phyloP scores from a whole-genome alignment of 306 rosid species.

The Lathyrus oleraceus region DNA sequence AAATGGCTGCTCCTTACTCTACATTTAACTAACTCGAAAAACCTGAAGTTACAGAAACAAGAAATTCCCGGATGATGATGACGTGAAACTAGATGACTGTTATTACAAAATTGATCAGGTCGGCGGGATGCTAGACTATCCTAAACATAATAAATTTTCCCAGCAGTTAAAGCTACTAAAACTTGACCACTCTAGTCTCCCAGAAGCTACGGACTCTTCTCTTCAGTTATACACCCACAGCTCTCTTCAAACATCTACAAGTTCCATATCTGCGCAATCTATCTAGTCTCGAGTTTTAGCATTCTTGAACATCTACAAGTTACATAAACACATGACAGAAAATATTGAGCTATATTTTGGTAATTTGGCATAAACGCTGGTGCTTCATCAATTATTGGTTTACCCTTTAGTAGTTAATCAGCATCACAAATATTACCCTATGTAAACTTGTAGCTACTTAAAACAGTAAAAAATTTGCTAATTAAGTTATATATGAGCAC shows the following conservation, averaged over 20 bases:
- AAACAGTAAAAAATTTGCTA: neutral
- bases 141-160: constrained; percentile 51
- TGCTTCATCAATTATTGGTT: constrained; percentile 16
- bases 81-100: constrained; percentile 47
- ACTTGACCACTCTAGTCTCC: constrained; percentile 37
- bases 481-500: constrained; percentile 1
- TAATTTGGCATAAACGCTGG: constrained; percentile 5
- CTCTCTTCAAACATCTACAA: constrained; percentile 32
- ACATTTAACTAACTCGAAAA: constrained; percentile 38
- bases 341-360: neutral
- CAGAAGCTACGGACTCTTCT: constrained; percentile 41
- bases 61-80: constrained; percentile 43
- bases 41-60: constrained; percentile 36
- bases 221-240: constrained; percentile 24
- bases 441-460: neutral
- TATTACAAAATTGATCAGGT: constrained; percentile 79
- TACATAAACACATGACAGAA: constrained; percentile 22
- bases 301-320: constrained; percentile 61
- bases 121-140: constrained; percentile 45
- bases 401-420: neutral
- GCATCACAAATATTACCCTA: constrained; percentile 1
- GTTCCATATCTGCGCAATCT: constrained; percentile 35
- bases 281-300: constrained; percentile 40
- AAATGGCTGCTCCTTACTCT: constrained; percentile 48
- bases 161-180: constrained; percentile 46